Evolutionary conservation across 2,329 filamentous ascomycete species (phyloP).

Genomic region (Botrytis medusae): DNA sequence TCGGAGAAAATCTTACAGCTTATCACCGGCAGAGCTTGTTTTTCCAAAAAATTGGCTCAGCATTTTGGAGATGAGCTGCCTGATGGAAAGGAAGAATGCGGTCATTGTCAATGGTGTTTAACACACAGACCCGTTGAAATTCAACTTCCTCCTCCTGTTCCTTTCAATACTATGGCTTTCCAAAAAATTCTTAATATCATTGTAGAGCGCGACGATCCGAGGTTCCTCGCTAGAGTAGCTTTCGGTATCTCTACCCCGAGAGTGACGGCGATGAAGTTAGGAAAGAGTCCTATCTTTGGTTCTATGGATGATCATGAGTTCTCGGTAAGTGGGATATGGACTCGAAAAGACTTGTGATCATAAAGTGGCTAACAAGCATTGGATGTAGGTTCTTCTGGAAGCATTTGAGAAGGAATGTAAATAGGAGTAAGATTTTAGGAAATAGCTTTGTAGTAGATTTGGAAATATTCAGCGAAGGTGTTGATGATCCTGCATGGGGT

Average conservation of each 20-base stretch:
- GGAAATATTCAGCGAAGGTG: background rate
- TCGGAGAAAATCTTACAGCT: conserved; percentile 53
- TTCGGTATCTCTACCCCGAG: conserved; percentile 63
- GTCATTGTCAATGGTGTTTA: conserved; percentile 54
- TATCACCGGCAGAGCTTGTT: conserved; percentile 53
- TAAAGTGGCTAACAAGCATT: background rate
- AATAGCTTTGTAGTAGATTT: background rate
- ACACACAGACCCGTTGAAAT: conserved; percentile 44
- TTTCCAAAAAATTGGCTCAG: conserved; percentile 51
- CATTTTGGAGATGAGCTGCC: conserved; percentile 59
- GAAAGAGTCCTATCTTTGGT: conserved; percentile 48
- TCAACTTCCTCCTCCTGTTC: conserved; percentile 43
- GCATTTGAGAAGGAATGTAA: conserved; percentile 19
- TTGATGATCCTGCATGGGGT: background rate
- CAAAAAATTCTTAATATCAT: conserved; percentile 46
- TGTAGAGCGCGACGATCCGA: conserved; percentile 54
- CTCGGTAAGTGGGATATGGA: conserved; percentile 40
- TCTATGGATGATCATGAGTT: conserved; percentile 57
- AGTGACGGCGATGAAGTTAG: conserved; percentile 50
- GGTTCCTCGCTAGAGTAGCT: conserved; percentile 58
- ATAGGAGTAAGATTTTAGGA: background rate
- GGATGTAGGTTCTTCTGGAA: conserved; percentile 15
- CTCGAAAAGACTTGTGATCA: background rate
- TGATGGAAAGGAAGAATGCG: conserved; percentile 47
- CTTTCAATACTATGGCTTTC: conserved; percentile 45